Evolutionary conservation across 164 flowering plant species (phyloP).

Genomic region (Vitis labrusca): DNA sequence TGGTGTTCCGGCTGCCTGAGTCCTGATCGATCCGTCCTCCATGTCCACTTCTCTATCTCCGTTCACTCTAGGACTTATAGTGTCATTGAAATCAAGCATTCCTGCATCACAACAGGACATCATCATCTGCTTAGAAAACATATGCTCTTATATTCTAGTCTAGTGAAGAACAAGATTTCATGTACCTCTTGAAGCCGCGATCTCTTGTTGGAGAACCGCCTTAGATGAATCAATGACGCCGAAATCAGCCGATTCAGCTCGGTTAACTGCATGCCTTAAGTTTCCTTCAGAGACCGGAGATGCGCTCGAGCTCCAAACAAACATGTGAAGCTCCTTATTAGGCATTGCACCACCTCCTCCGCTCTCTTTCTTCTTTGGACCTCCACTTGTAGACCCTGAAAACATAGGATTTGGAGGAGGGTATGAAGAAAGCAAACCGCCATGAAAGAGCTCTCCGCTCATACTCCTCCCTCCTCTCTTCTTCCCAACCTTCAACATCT

Average conservation of each 20-base stretch:
- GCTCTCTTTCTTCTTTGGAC: constrained; percentile 20
- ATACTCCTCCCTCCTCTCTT: constrained; percentile 60
- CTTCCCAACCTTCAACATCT: constrained; percentile 45
- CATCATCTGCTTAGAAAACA: background rate
- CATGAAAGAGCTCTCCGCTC: constrained; percentile 70
- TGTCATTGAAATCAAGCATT: constrained; percentile 37
- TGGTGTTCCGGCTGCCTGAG: constrained; percentile 30
- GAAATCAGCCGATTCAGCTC: constrained; percentile 44
- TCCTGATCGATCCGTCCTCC: constrained; percentile 33
- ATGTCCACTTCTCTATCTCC: constrained; percentile 34
- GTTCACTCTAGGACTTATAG: constrained; percentile 25
- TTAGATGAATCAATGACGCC: constrained; percentile 35
- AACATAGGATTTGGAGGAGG: constrained; percentile 63
- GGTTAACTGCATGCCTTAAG: constrained; percentile 41
- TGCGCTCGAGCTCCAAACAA: constrained; percentile 93
- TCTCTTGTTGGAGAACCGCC: constrained; percentile 41
- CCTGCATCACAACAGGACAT: constrained; percentile 17
- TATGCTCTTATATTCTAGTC: too few relatives aligned
- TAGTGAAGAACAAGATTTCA: background rate
- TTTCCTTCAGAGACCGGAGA: constrained; percentile 83
- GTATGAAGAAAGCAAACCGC: constrained; percentile 36
- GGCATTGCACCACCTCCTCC: constrained; percentile 11
- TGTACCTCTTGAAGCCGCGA: constrained; percentile 44
- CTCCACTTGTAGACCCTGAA: constrained; percentile 25
- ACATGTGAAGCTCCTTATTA: constrained; percentile 82